These are phyloP conservation scores for Fusarium devonianum DNA, from an alignment of 2,329 filamentous ascomycete genomes.

Conservation along the genomic window DNA sequence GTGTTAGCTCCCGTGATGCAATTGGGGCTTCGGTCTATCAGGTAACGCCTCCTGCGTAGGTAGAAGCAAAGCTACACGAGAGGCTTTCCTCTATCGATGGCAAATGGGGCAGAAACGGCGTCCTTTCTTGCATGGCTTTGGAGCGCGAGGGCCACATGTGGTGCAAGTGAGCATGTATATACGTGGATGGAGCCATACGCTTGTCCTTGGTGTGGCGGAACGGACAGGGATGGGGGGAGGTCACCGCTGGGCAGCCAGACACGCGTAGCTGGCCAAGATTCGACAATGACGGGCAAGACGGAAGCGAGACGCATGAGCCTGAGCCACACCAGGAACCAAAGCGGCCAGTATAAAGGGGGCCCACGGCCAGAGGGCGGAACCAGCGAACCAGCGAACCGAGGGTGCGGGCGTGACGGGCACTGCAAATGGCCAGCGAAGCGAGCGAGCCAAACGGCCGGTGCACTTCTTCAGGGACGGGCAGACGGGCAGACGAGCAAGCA, in stretches of 20 bases:
- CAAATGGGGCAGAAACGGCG: no score
- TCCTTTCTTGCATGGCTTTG: no score
- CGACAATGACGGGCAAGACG: constrained; percentile 17
- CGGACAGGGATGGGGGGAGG: constrained; percentile 19
- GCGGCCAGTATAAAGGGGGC: constrained; percentile 8
- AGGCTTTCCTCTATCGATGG: background rate
- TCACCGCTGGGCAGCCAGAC: constrained; percentile 16
- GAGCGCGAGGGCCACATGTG: no score
- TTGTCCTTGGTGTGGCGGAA: no score
- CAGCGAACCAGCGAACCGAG: constrained; percentile 31
- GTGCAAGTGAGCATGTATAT: constrained; percentile 2
- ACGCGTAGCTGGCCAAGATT: background rate
- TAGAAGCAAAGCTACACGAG: constrained; percentile 12
- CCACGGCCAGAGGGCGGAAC: constrained; percentile 29
- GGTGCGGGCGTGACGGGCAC: constrained; percentile 10
- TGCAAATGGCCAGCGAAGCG: constrained; percentile 33
- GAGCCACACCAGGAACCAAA: constrained; percentile 11
- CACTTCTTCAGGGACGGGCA: constrained; percentile 21
- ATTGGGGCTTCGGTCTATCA: constrained; percentile 16
- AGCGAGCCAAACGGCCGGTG: constrained; percentile 16
- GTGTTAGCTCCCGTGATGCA: constrained; percentile 21
- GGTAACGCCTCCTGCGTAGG: constrained; percentile 27
- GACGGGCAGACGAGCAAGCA: constrained; percentile 15
- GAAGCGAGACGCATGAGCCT: constrained; percentile 33
- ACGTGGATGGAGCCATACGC: constrained; percentile 3